Base-by-base conservation (phyloP, 1,139 yeast genomes). In the Candida sp. region DNA sequence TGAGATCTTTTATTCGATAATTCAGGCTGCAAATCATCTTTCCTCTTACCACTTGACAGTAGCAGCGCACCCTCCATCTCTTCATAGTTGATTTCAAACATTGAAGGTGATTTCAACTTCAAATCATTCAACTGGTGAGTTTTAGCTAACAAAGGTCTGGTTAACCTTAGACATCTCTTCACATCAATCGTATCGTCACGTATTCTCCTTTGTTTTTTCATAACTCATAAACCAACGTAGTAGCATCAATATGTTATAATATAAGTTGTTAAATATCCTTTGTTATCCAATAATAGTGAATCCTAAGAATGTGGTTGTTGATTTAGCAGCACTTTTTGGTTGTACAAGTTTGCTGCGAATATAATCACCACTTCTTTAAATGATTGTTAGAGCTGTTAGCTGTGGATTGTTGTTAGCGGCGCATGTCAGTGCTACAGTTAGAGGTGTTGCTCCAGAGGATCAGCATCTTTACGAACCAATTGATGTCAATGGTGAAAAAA, bases 381-480 rank as follows among this genome's bases (percentile, higher is more conserved):
- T 15, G 19, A 15, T 15, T 15, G 19, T 15, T 15, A 15, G 19
- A 15, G 19, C 19, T 15, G 19, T 15, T 15, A 15, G 29, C 29
- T 25, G 29, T 7, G 29, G 7, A 11, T 7, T 25, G 11, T 25
- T 25, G 11, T 7, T 25, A 11, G 29, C 11, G 7, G 29, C 29
- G 29, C 9, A 11, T 7, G 29, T 25, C 29, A 25, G 11, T 25
- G 29, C 21, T 8, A 38, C 25, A 11, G 40, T 66, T 4, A 43
- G 50, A 11, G 75, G 75, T 0, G 70, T 72, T 1, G 44, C 62
- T 2, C 76, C 77, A 1, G 60, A 57, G 19, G 64, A 69, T 36
- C 77, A 73, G 46, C 58, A 64, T 8, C 61, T 77, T 35, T 91
- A 90, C 57, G 51, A 61, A 23, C 84, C 95, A 0, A 51, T 58